Conservation (phyloP, 1,284 basidiomycete genomes). For the Ustilago xerochloae region DNA sequence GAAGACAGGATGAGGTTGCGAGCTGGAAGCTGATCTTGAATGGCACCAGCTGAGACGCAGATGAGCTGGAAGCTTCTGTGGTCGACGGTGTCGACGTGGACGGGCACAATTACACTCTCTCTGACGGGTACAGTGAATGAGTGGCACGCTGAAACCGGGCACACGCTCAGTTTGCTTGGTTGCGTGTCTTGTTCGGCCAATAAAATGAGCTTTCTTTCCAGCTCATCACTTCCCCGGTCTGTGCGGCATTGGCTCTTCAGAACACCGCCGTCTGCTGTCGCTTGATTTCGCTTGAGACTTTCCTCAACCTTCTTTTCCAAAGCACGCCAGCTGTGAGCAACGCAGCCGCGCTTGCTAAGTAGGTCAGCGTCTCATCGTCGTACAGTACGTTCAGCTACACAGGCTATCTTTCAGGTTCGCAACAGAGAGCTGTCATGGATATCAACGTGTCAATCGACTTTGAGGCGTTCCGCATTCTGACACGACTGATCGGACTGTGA, state of each 20-base stretch:
- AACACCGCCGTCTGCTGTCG: not conserved
- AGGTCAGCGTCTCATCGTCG: conserved; percentile 7
- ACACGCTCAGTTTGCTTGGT: not conserved
- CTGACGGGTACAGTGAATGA: not conserved
- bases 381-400: not conserved
- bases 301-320: conserved; percentile 31
- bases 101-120: not conserved
- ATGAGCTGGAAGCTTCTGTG: conserved; percentile 45
- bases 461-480: not conserved
- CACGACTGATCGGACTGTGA: not conserved
- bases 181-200: conserved; percentile 9
- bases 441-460: no score
- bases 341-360: not conserved
- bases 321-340: conserved; percentile 11
- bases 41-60: conserved; percentile 5
- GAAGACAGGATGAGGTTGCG: not conserved
- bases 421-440: no score
- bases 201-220: conserved; percentile 17
- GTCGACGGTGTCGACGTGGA: conserved; percentile 37
- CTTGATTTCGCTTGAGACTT: conserved; percentile 1
- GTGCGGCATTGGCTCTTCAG: conserved; percentile 8
- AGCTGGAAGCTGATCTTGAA: not conserved
- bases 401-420: no score
- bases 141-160: not conserved
- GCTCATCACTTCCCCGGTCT: conserved; percentile 31